Evolutionary conservation across 2,329 filamentous ascomycete genomes (phyloP), one percentile per base, ranked within the genome.

Genomic region (Scedosporium apiospermum): DNA sequence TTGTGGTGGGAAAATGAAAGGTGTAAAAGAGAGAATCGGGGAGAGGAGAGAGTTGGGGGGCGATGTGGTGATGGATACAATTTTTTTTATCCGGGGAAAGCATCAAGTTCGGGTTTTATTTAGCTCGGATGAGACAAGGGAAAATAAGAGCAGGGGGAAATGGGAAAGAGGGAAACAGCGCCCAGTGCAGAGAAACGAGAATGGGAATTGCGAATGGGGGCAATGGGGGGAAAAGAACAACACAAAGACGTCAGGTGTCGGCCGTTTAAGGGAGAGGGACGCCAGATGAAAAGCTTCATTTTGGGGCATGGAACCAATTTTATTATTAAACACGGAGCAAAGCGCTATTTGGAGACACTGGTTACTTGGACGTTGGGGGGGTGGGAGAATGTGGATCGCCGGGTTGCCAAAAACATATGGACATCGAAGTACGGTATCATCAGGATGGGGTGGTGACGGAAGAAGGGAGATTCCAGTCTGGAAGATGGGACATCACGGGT

Each of bases 1-100:
- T 69, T 69, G 61, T 63, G 46, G 57, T 59, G 34, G 16, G 23
- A 61, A 62, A 62, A 58, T 34, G 57, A 46, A 44, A 41, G 7
- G 23, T 55, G 58, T 44, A 60, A 58, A 60, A 44, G 30, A 12
- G 41, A n/a, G 34, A 30, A 53, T 49, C 58, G 57, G 57, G 57
- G 46, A 57, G 23, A 41, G 42, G 55, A 57, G 26, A 34, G 42
- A 3, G 34, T 46, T 60, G 58, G 30, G 21, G 44, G 49, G 30
- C 42, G 58, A 46, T 21, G 51, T 60, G 58, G 57, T 46, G 46
- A 49, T 61, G 58, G 58, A 61, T 21, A 38, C 42, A 42, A 63
- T 41, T 61, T 49, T 34, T 27, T 51, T 42, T 55, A 57, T 21
- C 51, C 53, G 55, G 51, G 46, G 60, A 63, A 58, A 57, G 26